Conservation (phyloP, 768 basidiomycete species). For the Brasilioporus rufonigricans region DNA sequence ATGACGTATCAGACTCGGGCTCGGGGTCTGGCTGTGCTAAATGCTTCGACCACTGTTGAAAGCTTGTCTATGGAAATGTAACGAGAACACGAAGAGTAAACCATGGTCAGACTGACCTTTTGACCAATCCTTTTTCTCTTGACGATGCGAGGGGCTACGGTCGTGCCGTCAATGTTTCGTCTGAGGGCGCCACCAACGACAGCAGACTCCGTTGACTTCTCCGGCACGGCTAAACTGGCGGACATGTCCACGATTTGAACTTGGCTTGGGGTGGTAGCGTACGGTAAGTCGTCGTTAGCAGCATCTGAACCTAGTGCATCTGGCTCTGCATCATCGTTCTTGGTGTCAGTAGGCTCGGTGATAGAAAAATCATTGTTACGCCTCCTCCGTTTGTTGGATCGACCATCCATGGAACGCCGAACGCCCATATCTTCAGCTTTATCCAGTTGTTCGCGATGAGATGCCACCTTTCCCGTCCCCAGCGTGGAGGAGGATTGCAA, state of each 20-base stretch:
- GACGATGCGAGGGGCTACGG: slow-evolving; percentile 46
- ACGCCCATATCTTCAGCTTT: slow-evolving; percentile 59
- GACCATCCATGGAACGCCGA: slow-evolving; percentile 49
- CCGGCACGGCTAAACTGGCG: slow-evolving; percentile 6
- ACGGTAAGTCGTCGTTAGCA: slow-evolving; percentile 11
- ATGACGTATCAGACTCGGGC: slow-evolving; percentile 55
- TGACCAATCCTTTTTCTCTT: slow-evolving; percentile 42
- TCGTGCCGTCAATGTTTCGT: slow-evolving; percentile 61
- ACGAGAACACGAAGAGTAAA: slow-evolving; percentile 2
- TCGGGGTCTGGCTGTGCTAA: slow-evolving; percentile 28
- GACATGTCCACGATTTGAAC: slow-evolving; percentile 19
- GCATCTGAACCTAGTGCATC: slow-evolving; percentile 28
- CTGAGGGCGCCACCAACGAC: slow-evolving; percentile 64
- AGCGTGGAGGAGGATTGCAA: slow-evolving; percentile 82
- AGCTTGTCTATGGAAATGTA: slow-evolving; percentile 31
- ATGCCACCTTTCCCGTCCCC: slow-evolving; percentile 66
- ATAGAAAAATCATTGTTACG: slow-evolving; percentile 29
- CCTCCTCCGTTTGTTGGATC: slow-evolving; percentile 49
- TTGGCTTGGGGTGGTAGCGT: background rate
- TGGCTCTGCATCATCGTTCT: slow-evolving; percentile 36
- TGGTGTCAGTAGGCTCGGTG: slow-evolving; percentile 18
- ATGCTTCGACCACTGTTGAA: slow-evolving; percentile 50
- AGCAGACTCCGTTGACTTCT: slow-evolving; percentile 15
- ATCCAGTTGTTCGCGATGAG: slow-evolving; percentile 59
- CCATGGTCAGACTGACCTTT: slow-evolving; percentile 39